Conservation (phyloP, 306 rosid species). For the Lithocarpus polystachyus region DNA sequence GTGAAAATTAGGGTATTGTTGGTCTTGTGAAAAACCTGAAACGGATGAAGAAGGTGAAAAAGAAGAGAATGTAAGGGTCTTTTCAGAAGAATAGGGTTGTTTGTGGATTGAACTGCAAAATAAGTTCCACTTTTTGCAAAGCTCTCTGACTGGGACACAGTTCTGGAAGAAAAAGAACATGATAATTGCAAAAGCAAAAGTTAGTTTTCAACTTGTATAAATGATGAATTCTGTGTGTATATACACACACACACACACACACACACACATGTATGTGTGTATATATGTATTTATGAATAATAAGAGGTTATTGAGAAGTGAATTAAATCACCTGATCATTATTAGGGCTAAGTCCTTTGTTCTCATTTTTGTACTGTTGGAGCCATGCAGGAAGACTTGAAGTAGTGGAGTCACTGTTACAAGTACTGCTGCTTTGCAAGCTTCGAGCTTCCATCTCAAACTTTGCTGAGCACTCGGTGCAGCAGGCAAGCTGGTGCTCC, state of each 20-base stretch:
- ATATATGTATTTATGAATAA: background rate
- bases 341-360: slow-evolving; percentile 32
- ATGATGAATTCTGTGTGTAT: background rate
- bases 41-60: slow-evolving; percentile 65
- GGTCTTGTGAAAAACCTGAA: slow-evolving; percentile 68
- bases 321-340: slow-evolving; percentile 58
- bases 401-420: slow-evolving; percentile 56
- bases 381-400: slow-evolving; percentile 98
- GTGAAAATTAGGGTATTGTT: slow-evolving; percentile 32
- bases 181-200: slow-evolving; percentile 33
- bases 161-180: slow-evolving; percentile 37
- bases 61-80: slow-evolving; percentile 55
- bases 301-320: slow-evolving; percentile 5
- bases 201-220: slow-evolving; percentile 28
- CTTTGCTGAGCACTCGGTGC: slow-evolving; percentile 50
- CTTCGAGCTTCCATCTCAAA: slow-evolving; percentile 59
- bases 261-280: background rate
- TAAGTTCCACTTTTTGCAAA: slow-evolving; percentile 76
- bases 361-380: slow-evolving; percentile 80
- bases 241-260: background rate
- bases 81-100: slow-evolving; percentile 49
- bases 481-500: slow-evolving; percentile 42
- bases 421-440: slow-evolving; percentile 38
- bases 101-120: slow-evolving; percentile 60
- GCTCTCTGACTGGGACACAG: slow-evolving; percentile 57